Evolutionary conservation across 2,329 filamentous ascomycete species (phyloP).

Genomic region (Ophiostoma novo-ulmi): DNA sequence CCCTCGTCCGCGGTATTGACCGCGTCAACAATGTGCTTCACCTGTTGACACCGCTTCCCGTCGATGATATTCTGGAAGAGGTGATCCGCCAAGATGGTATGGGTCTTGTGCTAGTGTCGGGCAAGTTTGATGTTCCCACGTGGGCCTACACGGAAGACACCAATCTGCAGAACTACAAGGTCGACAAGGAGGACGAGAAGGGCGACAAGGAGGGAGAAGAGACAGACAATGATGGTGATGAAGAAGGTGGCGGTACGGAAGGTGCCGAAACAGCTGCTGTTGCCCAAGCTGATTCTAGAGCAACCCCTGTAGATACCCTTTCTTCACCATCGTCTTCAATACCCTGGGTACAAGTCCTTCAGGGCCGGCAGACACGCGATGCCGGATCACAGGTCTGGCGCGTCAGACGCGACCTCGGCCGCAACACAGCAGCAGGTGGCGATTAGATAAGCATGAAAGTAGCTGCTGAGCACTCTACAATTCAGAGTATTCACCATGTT

Average conservation of each 20-base stretch:
- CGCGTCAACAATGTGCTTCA: conserved; percentile 50
- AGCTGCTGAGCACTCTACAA: too few species aligned
- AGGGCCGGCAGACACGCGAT: conserved; percentile 51
- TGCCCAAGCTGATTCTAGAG: not conserved
- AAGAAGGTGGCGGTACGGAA: not conserved
- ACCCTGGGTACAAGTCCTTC: conserved; percentile 57
- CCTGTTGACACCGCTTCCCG: conserved; percentile 54
- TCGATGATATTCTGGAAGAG: conserved; percentile 16
- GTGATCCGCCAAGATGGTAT: conserved; percentile 35
- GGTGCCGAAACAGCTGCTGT: not conserved
- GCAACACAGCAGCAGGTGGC: conserved; percentile 12
- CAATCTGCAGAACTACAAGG: conserved; percentile 34
- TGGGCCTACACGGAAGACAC: conserved; percentile 67
- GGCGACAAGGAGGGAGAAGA: conserved; percentile 38
- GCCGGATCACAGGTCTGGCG: conserved; percentile 59
- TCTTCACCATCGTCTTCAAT: conserved; percentile 32
- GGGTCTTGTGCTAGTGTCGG: conserved; percentile 59
- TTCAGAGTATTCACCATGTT: too few species aligned
- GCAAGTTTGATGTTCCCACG: conserved; percentile 61
- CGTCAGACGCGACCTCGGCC: conserved; percentile 57
- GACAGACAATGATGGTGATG: conserved; percentile 24
- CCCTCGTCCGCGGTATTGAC: conserved; percentile 67
- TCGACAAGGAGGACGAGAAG: conserved; percentile 30
- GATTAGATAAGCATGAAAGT: not conserved
- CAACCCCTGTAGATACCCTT: conserved; percentile 22